Base-by-base conservation (phyloP, 352 stramenopile species). In the Pythium aquatile region DNA sequence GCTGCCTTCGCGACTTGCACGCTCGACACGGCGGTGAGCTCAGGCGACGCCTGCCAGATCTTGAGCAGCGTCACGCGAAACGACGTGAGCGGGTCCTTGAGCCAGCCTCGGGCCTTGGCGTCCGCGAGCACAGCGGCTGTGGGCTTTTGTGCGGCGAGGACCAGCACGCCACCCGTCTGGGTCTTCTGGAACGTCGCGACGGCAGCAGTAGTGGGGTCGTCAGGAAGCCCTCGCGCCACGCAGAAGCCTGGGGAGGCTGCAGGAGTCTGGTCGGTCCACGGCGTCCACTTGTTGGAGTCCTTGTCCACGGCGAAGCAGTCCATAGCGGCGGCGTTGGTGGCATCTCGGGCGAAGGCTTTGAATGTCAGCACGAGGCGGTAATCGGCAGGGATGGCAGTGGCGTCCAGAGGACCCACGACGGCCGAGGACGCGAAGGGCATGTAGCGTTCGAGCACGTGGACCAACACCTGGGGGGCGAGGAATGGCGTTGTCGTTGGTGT, bases 361-460 rank as follows among this genome's bases (percentile, higher is more conserved):
- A 68, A 68, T 16, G 62, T 63, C 9, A 63, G 54, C 54, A 63
- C 52, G 55, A 68, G 30, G 11, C 47, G 62, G 20, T 55, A 68
- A 17, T 35, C 29, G 16, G 13, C 26, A 30, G 11, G 1, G 16
- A 26, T 35, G 14, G 1, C 10, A 17, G 13, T n/a, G 30, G 26
- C 8, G 17, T 7, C 5, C 40, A 37, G 9, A 20, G 39, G 28
- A 1, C 62, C 54, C 26, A 68, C 55, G 7, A 32, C 42, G 3
- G 28, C 58, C 26, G 9, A 4, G 33, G 62, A 59, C 3, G 20
- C 47, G 35, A 63, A 68, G 14, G 62, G 62, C 17, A 52, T n/a
- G 47, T 58, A 68, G 24, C 55, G 54, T 42, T 68, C 62, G 13
- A 52, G 33, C n/a, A 63, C 55, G 55, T 68, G 62, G 2, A 63